These are phyloP conservation scores for Nidularia pulvinata DNA, from an alignment of 768 basidiomycete genomes.

Conservation along the genomic window DNA sequence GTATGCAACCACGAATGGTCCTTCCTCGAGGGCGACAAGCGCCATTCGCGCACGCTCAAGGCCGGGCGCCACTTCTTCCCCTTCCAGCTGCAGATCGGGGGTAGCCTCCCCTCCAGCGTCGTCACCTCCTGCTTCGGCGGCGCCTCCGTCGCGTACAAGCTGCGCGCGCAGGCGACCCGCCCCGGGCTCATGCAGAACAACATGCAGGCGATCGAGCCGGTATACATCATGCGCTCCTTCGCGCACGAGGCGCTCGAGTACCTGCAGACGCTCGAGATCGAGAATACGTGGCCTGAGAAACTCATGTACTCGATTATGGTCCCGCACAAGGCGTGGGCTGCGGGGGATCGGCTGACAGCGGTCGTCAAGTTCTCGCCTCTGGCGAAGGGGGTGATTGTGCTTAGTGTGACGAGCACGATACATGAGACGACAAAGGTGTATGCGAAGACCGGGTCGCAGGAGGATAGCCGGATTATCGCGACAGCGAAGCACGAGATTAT, in stretches of 20 bases:
- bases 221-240: conserved; percentile 75
- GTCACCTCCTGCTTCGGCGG: conserved; percentile 52
- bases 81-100: conserved; percentile 86
- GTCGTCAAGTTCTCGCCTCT: conserved; percentile 88
- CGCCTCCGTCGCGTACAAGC: conserved; percentile 82
- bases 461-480: conserved; percentile 59
- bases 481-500: conserved; percentile 69
- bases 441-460: conserved; percentile 52
- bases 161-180: conserved; percentile 82
- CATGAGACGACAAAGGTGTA: conserved; percentile 74
- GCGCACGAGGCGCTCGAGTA: conserved; percentile 87
- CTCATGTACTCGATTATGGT: conserved; percentile 94
- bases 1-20: conserved; percentile 90
- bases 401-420: conserved; percentile 64
- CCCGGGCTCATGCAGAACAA: conserved; percentile 57
- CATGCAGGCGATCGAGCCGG: conserved; percentile 57
- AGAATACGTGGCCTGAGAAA: conserved; percentile 98
- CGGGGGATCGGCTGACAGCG: conserved; percentile 82
- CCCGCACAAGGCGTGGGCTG: conserved; percentile 96
- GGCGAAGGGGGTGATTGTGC: conserved; percentile 78
- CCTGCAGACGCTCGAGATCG: conserved; percentile 93
- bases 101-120: conserved; percentile 81
- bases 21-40: conserved; percentile 84
- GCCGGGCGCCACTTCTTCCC: conserved; percentile 95
- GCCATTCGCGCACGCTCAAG: conserved; percentile 86